These are phyloP conservation scores for Chytriomyces sp. DNA, from an alignment of 192 early-diverging fungal species.

Conservation along the genomic window DNA sequence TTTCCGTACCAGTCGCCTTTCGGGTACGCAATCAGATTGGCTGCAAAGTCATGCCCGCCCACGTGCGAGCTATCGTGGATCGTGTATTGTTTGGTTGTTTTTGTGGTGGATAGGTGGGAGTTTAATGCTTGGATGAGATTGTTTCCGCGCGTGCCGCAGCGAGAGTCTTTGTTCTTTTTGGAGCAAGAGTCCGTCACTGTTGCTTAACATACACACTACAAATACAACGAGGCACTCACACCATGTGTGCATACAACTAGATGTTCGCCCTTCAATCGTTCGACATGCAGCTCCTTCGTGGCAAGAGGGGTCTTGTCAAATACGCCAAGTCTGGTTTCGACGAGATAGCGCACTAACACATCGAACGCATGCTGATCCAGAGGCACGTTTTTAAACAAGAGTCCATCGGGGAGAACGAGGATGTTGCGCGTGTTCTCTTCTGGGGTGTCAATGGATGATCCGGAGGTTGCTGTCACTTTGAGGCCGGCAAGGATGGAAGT, in stretches of 20 bases:
- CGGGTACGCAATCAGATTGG: slow-evolving; percentile 63
- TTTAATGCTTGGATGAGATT: neutral
- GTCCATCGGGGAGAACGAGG: slow-evolving; percentile 16
- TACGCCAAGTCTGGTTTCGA: slow-evolving; percentile 20
- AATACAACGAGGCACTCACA: neutral
- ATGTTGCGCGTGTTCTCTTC: slow-evolving; percentile 3
- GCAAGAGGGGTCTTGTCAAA: slow-evolving; percentile 10
- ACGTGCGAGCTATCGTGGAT: slow-evolving; percentile 60
- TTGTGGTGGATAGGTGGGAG: neutral
- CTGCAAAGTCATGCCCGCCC: slow-evolving; percentile 65
- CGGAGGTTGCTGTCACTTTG: slow-evolving; percentile 20
- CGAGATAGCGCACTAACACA: slow-evolving; percentile 13
- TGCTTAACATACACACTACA: neutral
- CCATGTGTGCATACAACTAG: slow-evolving; percentile 24
- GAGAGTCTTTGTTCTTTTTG: neutral
- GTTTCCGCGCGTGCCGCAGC: slow-evolving; percentile 8
- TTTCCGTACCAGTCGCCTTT: slow-evolving; percentile 64
- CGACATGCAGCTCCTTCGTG: neutral
- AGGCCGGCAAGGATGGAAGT: slow-evolving; percentile 17
- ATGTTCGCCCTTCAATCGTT: neutral
- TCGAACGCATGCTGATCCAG: slow-evolving; percentile 3
- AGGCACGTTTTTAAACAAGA: neutral
- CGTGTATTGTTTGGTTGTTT: neutral
- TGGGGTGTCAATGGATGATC: neutral
- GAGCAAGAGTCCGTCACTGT: too few species aligned